Conservation (phyloP, 352 stramenopile genomes). For the Pythium guiyangense region DNA sequence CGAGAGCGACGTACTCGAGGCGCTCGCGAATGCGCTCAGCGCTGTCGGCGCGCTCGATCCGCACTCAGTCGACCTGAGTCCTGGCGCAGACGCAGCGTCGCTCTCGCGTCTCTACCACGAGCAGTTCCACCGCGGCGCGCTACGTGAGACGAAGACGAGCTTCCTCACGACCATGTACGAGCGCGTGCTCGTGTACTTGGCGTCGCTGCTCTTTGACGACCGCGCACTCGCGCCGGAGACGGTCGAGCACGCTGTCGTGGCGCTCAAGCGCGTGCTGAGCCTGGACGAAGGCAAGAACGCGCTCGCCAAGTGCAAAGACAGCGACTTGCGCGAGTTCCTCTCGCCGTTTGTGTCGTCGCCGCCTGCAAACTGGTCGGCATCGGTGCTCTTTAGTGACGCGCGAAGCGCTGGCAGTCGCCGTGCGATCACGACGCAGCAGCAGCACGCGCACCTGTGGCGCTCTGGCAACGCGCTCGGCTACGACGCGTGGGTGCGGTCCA, state of each 20-base stretch:
- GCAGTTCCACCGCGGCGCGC: conserved; percentile 50
- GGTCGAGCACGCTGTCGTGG: conserved; percentile 36
- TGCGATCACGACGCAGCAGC: conserved; percentile 10
- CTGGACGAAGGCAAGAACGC: conserved; percentile 29
- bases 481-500: conserved; percentile 47
- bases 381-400: not conserved
- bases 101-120: conserved; percentile 48
- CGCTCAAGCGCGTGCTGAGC: conserved; percentile 45
- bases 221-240: conserved; percentile 22
- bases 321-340: conserved; percentile 64
- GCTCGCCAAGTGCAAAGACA: conserved; percentile 45
- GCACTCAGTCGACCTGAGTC: conserved; percentile 58
- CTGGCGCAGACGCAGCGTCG: conserved; percentile 35
- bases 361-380: conserved; percentile 54
- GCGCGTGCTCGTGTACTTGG: conserved; percentile 47
- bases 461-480: conserved; percentile 33
- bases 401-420: not conserved
- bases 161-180: conserved; percentile 60
- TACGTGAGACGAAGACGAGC: conserved; percentile 43
- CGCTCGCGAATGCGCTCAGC: conserved; percentile 58
- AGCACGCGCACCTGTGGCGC: conserved; percentile 36
- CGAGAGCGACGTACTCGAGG: conserved; percentile 13
- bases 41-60: conserved; percentile 59
- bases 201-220: conserved; percentile 64
- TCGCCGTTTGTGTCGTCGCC: conserved; percentile 38